Conservation (phyloP, 352 stramenopile genomes). For the Albugo laibachii region DNA sequence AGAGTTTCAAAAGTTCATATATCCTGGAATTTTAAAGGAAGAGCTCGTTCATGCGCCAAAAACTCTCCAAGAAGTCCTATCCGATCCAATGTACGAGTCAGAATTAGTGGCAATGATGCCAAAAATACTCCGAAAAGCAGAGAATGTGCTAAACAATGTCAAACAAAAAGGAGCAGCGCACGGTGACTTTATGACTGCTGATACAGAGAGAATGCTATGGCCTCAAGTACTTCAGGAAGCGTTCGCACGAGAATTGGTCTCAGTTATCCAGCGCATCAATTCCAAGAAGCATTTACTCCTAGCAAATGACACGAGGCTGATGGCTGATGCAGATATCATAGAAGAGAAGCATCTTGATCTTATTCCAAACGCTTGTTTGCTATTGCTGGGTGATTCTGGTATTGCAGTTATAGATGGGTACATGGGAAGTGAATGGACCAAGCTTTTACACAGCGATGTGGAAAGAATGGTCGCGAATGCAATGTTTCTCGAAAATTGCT, state of each 20-base stretch:
- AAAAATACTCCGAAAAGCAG: slow-evolving; percentile 51
- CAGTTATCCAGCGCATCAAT: slow-evolving; percentile 72
- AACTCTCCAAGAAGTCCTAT: slow-evolving; percentile 47
- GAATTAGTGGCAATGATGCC: slow-evolving; percentile 66
- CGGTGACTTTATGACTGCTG: slow-evolving; percentile 57
- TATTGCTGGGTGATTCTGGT: slow-evolving; percentile 28
- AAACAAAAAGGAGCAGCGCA: slow-evolving; percentile 46
- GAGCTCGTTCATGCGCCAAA: slow-evolving; percentile 43
- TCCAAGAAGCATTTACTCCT: slow-evolving; percentile 58
- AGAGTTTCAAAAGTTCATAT: slow-evolving; percentile 63
- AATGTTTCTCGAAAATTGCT: slow-evolving; percentile 15
- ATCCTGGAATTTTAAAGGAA: slow-evolving; percentile 48
- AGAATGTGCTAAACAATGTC: slow-evolving; percentile 59
- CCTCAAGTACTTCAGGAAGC: slow-evolving; percentile 71
- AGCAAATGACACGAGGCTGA: slow-evolving; percentile 30
- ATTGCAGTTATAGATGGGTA: slow-evolving; percentile 44
- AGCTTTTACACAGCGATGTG: slow-evolving; percentile 42
- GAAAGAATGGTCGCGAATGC: slow-evolving; percentile 32
- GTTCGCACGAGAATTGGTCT: slow-evolving; percentile 59
- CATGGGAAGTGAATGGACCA: slow-evolving; percentile 60
- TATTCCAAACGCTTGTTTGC: slow-evolving; percentile 24
- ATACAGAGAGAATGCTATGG: slow-evolving; percentile 38
- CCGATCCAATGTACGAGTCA: slow-evolving; percentile 62
- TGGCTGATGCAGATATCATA: slow-evolving; percentile 21
- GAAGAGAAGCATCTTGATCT: slow-evolving; percentile 13